A percentile compares a stretch with the other conserved stretches of the same genome.
Evolutionary conservation across 148 eudicot species (phyloP).

Genomic region (Camellia sinensis): DNA sequence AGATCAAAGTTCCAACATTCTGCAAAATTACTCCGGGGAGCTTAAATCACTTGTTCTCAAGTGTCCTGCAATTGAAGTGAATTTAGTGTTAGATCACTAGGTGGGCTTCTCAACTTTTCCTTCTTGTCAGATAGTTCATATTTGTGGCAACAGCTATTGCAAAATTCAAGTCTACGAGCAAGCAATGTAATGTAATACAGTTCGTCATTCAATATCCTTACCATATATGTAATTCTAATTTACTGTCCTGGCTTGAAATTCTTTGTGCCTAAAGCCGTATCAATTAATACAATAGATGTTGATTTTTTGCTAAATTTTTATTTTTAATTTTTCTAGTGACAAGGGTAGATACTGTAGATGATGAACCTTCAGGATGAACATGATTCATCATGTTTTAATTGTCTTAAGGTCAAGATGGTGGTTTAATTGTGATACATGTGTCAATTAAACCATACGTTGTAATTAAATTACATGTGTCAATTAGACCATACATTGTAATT

Average conservation of each 20-base stretch:
- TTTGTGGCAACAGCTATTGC: not conserved
- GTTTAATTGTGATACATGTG: not conserved
- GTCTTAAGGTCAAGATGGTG: not conserved
- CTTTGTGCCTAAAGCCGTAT: not conserved
- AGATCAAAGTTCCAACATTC: slow-evolving; percentile 24
- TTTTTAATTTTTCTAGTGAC: not conserved
- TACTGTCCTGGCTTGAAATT: not conserved
- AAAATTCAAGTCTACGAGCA: not conserved
- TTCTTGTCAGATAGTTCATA: slow-evolving; percentile 5
- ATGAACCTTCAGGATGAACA: not conserved
- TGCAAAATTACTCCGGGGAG: slow-evolving; percentile 40
- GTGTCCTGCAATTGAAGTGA: slow-evolving; percentile 38
- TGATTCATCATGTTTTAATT: not conserved
- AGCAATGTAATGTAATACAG: not conserved
- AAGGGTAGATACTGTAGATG: not conserved
- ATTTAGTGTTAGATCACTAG: slow-evolving; percentile 21
- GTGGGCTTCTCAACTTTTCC: not conserved
- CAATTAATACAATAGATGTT: not conserved
- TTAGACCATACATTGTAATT: slow-evolving; percentile 3
- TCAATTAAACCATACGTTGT: not conserved
- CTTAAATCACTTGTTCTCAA: slow-evolving; percentile 46
- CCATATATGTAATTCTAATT: not conserved
- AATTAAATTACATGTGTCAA: slow-evolving; percentile 9
- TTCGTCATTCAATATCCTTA: not conserved
- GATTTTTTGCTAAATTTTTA: not conserved